phyloP scores from a whole-genome alignment of 73 alveolate species.

The Tetrahymena elliotti region DNA sequence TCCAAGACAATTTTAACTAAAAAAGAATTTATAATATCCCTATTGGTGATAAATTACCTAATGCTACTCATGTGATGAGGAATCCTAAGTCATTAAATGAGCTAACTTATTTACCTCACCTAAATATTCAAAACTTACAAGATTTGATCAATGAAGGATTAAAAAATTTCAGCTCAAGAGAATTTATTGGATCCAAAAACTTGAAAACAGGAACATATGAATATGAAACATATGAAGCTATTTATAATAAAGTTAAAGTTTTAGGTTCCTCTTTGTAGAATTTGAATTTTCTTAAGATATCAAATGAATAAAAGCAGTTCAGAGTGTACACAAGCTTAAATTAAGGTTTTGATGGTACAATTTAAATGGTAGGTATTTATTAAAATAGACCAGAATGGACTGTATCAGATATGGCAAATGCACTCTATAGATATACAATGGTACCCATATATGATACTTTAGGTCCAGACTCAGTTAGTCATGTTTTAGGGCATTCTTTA shows the following conservation, averaged over 20 bases:
- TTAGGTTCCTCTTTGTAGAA: neutral
- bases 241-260: neutral
- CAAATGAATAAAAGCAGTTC: neutral
- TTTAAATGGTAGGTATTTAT: conserved; percentile 64
- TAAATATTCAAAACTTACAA: neutral
- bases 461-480: conserved; percentile 23
- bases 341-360: neutral
- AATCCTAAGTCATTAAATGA: neutral
- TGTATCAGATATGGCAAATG: conserved; percentile 49
- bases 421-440: conserved; percentile 40
- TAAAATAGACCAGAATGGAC: conserved; percentile 68
- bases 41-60: neutral
- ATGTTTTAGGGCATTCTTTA: conserved; percentile 5
- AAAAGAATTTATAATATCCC: neutral
- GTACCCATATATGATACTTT: conserved; percentile 64
- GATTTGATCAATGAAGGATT: neutral
- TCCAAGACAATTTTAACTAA: neutral
- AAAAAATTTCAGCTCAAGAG: neutral
- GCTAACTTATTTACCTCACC: neutral
- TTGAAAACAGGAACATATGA: neutral
- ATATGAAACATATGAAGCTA: neutral
- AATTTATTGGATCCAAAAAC: neutral
- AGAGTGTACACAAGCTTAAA: neutral
- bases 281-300: neutral
- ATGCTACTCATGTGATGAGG: neutral